Base-by-base conservation (phyloP, 345 rosid genomes). In the Brassica cretica region DNA sequence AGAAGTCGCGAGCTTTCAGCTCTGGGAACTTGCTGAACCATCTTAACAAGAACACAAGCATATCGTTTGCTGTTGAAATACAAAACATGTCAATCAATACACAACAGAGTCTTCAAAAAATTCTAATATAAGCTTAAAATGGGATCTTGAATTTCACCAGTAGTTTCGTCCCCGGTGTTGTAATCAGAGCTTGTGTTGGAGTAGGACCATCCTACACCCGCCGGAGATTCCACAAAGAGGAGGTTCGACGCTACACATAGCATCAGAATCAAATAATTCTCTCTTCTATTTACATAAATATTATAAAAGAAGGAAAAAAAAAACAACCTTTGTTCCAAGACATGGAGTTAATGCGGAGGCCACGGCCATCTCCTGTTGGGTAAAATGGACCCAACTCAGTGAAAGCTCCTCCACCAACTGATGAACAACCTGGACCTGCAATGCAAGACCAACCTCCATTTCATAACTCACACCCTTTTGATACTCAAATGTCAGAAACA, bases 121-220 rank as follows among this genome's bases (percentile, higher is more conserved):
- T 62, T 46, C 19, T 27, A 15, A 51, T 63, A 29, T 55, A 19
- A 11, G 18, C 15, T 49, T 2, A 19, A 9, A 4, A 37, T 9
- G 3, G 51, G 11, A 6, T 24, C 8, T 35, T 8, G 14, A 12
- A 44, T 35, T 35, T 16, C 86, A 87, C 98, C 94, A 18, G 92
- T 79, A 55, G 88, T 55, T 60, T 80, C 85, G 74, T 94, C 97
- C 69, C 97, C 96, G 4, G 84, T 71, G 67, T 51, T 86, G 71
- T 88, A 94, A 84, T 91, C 97, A 0, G 93, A 84, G 79, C 83
- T 79, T 29, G 84, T 83, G 77, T 90, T 90, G 8, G 98, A 91
- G 86, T 94, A 94, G 61, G 98, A 94, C 96, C 97, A 91, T 63
- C 96, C 97, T 41, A 91, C 98, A 76, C 97, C 97, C 41, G 89